These are phyloP conservation scores for Penicillium verrucosum DNA, from an alignment of 2,329 filamentous ascomycete genomes.

Conservation along the genomic window DNA sequence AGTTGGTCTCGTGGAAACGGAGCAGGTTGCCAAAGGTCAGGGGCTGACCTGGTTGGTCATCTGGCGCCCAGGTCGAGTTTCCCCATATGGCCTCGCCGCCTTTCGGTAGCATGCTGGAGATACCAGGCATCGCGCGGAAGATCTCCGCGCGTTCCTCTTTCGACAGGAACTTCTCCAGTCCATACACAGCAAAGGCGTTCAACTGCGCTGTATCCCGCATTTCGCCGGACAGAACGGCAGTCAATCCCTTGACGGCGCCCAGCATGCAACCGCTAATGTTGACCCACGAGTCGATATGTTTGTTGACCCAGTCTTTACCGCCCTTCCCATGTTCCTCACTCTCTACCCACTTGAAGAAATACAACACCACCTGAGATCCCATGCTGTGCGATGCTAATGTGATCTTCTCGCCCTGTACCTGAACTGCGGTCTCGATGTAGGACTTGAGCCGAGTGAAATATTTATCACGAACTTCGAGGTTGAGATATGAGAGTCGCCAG, in stretches of 20 bases:
- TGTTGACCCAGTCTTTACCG: constrained; percentile 84
- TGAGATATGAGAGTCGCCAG: constrained; percentile 87
- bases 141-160: constrained; percentile 88
- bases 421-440: constrained; percentile 79
- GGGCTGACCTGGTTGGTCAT: constrained; percentile 72
- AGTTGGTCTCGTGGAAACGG: constrained; percentile 70
- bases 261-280: constrained; percentile 99
- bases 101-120: constrained; percentile 93
- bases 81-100: constrained; percentile 96
- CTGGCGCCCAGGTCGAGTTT: constrained; percentile 79
- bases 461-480: constrained; percentile 84
- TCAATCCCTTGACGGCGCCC: constrained; percentile 84
- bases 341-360: constrained; percentile 79
- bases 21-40: constrained; percentile 76
- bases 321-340: constrained; percentile 72
- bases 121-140: constrained; percentile 94
- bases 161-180: constrained; percentile 90
- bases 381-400: constrained; percentile 92
- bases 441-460: constrained; percentile 90
- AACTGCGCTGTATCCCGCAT: constrained; percentile 98
- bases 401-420: constrained; percentile 72
- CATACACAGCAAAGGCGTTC: constrained; percentile 94
- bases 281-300: constrained; percentile 89
- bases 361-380: constrained; percentile 89
- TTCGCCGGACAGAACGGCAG: constrained; percentile 88